A percentile compares a stretch with the other conserved stretches of the same genome.
phyloP scores from a whole-genome alignment of 1,284 basidiomycete species.

The Coniophora puteana region DNA sequence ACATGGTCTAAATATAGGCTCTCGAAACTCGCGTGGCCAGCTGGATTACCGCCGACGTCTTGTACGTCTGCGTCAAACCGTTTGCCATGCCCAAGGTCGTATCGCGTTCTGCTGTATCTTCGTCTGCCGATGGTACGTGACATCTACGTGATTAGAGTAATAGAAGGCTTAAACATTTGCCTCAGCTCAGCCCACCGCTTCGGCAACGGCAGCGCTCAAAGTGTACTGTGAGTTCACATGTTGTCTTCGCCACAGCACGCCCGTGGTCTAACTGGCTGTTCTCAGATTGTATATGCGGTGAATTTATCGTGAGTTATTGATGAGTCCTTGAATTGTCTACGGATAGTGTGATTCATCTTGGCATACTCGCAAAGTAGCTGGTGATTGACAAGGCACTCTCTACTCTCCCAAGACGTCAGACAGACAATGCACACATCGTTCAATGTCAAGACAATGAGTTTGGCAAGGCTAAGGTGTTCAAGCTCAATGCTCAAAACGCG shows the following conservation, averaged over 20 bases:
- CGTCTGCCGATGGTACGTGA: constrained; percentile 70
- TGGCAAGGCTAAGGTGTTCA: constrained; percentile 68
- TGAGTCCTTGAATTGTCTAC: too few relatives aligned
- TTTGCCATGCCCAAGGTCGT: constrained; percentile 73
- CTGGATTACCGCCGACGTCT: too few relatives aligned
- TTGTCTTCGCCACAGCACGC: constrained; percentile 3
- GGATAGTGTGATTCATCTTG: too few relatives aligned
- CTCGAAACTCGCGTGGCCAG: too few relatives aligned
- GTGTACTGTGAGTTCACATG: constrained; percentile 64
- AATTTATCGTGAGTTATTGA: constrained; percentile 79
- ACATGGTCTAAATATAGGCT: too few relatives aligned
- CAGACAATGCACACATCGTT: constrained; percentile 71
- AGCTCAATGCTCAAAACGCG: constrained; percentile 62
- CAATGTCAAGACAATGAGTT: constrained; percentile 57
- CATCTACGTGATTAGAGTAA: constrained; percentile 8
- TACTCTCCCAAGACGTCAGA: constrained; percentile 65
- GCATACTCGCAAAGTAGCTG: constrained; percentile 43
- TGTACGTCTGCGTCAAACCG: too few relatives aligned
- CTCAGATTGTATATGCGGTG: constrained; percentile 80
- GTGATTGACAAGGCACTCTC: constrained; percentile 76
- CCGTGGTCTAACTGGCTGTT: constrained; percentile 10
- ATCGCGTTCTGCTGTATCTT: constrained; percentile 75
- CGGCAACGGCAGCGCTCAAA: constrained; percentile 69
- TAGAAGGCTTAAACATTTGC: constrained; percentile 12
- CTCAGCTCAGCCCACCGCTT: constrained; percentile 73